Base-by-base conservation (phyloP, 2,329 filamentous ascomycete genomes). In the Ophiocordyceps camponoti-leonardi region DNA sequence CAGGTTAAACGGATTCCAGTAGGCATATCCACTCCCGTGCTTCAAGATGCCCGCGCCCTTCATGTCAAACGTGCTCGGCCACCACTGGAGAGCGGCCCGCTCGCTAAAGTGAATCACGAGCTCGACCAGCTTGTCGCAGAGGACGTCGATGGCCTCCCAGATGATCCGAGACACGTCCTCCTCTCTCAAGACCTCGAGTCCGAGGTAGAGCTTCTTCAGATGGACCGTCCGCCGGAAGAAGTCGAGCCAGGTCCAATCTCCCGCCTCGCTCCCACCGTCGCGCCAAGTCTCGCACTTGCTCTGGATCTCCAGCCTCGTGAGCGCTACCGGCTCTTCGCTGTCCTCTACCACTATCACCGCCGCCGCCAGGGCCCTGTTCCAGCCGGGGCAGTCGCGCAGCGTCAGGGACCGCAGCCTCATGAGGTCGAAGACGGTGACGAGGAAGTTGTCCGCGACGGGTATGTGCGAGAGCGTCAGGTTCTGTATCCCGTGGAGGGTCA, bases 321-420 rank as follows among this genome's bases (percentile, higher is more conserved):
- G 44, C 22, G n/a, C 13, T 12, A 40, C 10, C 18, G 33, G 44
- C 6, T 7, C 6, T 13, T 16, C 5, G 16, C 6, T 7, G 10
- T 16, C 12, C 22, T 30, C 13, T 13, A 18, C 8, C 10, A 26
- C 23, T 12, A 14, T n/a, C n/a, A n/a, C n/a, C n/a, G n/a, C n/a
- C n/a, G n/a, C 5, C 12, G 37, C 23, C 10, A 45, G 19, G 8
- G 18, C 37, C 26, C 22, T n/a, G 13, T 4, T 16, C 44, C 44
- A 45, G 8, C 37, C 13, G 4, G 6, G 6, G 39, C 44, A 45
- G 2, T 41, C 44, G n/a, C 44, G 44, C 13, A 45, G 18, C 16
- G 37, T 41, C 10, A 45, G 26, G 18, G 26, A 33, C 23, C 33
- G 13, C 2, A 45, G 19, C 4, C 13, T 16, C 7, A 7, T 4